phyloP scores from a whole-genome alignment of 78 protist genomes.

The Dictyostelium firmibasis region DNA sequence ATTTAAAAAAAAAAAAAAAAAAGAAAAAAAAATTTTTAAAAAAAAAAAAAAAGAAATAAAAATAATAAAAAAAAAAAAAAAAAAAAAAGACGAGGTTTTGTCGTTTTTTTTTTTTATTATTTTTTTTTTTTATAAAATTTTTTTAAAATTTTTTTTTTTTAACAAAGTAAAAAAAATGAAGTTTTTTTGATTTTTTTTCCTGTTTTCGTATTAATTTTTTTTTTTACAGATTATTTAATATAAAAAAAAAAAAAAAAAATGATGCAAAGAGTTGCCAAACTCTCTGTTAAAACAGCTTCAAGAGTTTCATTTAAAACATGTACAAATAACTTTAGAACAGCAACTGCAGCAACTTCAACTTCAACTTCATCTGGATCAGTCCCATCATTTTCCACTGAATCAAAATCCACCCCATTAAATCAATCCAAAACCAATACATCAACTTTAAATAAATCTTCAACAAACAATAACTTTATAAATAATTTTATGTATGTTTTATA shows the following conservation, averaged over 20 bases:
- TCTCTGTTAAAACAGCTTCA: not conserved
- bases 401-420: not conserved
- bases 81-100: not conserved
- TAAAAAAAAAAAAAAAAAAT: not conserved
- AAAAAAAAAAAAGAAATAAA: not conserved
- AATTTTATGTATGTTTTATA: not conserved
- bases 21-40: not conserved
- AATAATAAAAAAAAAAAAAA: not conserved
- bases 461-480: not conserved
- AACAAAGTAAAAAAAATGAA: too few relatives aligned
- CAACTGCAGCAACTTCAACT: not conserved
- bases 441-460: not conserved
- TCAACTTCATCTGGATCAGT: not conserved
- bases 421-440: not conserved
- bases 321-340: not conserved
- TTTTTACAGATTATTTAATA: not conserved
- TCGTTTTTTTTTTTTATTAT: conserved; percentile 8
- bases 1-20: not conserved
- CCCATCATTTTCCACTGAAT: not conserved
- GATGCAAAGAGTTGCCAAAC: not conserved
- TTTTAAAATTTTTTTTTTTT: too few relatives aligned
- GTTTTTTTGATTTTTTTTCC: conserved; percentile 7
- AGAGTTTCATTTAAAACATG: not conserved
- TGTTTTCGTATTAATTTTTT: not conserved
- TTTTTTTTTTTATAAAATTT: not conserved